A percentile compares a stretch with the other conserved stretches of the same genome.
Conservation (phyloP, 2,329 filamentous ascomycete species). For the Huntiella decipiens region DNA sequence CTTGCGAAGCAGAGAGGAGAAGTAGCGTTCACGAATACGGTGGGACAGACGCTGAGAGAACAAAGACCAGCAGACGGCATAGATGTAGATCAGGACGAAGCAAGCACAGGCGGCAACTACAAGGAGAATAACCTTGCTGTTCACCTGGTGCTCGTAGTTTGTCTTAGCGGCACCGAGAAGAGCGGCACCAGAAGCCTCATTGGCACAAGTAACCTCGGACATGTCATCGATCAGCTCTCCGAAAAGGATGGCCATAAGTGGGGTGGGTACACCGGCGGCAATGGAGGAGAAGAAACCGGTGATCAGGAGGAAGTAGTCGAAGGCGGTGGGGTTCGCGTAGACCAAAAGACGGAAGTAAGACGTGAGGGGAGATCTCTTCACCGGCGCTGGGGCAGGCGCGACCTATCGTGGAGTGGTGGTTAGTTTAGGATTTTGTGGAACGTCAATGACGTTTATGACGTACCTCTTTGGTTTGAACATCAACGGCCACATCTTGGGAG, state of each 20-base stretch:
- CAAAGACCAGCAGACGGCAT: slow-evolving; percentile 45
- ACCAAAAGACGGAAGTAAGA: slow-evolving; percentile 26
- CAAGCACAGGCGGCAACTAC: slow-evolving; percentile 45
- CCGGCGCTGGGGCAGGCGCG: not conserved
- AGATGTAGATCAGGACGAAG: slow-evolving; percentile 44
- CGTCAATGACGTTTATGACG: not conserved
- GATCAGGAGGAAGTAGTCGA: slow-evolving; percentile 25
- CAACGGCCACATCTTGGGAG: not conserved
- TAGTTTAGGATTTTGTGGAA: not conserved
- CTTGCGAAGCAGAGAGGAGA: slow-evolving; percentile 38
- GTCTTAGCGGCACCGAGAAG: slow-evolving; percentile 11
- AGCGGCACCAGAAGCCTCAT: slow-evolving; percentile 13
- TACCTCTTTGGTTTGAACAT: slow-evolving; percentile 2
- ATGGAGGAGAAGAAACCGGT: slow-evolving; percentile 27
- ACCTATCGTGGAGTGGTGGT: not conserved
- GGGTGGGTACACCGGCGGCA: slow-evolving; percentile 42
- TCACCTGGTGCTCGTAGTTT: slow-evolving; percentile 25
- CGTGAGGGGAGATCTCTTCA: slow-evolving; percentile 15
- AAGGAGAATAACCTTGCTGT: slow-evolving; percentile 39
- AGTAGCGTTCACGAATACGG: slow-evolving; percentile 40
- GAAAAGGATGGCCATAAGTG: slow-evolving; percentile 44
- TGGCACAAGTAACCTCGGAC: slow-evolving; percentile 34
- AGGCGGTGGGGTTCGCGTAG: slow-evolving; percentile 25
- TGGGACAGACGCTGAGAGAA: slow-evolving; percentile 44
- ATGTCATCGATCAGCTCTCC: slow-evolving; percentile 43